A percentile compares a stretch with the other conserved stretches of the same genome.
These are phyloP conservation scores for Wakefieldia striispora DNA, from an alignment of 768 basidiomycete species.

Conservation along the genomic window DNA sequence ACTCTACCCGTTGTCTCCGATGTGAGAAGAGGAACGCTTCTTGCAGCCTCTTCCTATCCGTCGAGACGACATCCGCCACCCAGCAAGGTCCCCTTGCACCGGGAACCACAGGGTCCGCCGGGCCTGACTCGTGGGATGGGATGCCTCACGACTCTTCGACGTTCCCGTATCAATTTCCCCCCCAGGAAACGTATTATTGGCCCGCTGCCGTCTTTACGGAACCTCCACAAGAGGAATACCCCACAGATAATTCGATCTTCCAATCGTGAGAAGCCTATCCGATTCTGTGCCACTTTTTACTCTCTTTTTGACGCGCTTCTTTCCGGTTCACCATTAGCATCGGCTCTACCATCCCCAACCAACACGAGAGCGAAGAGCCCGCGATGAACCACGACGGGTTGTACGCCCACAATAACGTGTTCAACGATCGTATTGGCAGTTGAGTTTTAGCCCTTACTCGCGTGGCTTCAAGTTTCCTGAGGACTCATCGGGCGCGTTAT, in stretches of 20 bases:
- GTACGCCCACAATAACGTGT: conserved; percentile 11
- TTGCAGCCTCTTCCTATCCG: conserved; percentile 19
- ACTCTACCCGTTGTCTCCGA: conserved; percentile 13
- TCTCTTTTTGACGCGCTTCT: conserved; percentile 3
- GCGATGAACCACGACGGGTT: conserved; percentile 3
- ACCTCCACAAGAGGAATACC: conserved; percentile 3
- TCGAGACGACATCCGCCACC: neutral
- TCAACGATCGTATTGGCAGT: conserved; percentile 7
- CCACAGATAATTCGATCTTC: conserved; percentile 1
- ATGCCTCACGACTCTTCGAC: conserved; percentile 1
- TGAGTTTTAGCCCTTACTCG: conserved; percentile 1
- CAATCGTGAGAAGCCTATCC: conserved; percentile 7
- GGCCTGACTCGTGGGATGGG: conserved; percentile 3
- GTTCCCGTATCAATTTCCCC: neutral
- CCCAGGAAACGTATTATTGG: conserved; percentile 1
- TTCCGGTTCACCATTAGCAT: no score
- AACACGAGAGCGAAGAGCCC: conserved; percentile 13
- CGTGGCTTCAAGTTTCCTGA: neutral
- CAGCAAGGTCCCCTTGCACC: conserved; percentile 6
- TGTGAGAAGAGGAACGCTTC: conserved; percentile 7
- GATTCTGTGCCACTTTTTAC: neutral
- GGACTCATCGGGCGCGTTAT: conserved; percentile 1
- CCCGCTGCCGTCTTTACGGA: neutral
- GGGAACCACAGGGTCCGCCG: neutral
- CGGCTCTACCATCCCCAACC: conserved; percentile 1